A percentile compares a stretch with the other conserved stretches of the same genome.
Conservation (phyloP, 106 monocot species). For the Ottelia alismoides region DNA sequence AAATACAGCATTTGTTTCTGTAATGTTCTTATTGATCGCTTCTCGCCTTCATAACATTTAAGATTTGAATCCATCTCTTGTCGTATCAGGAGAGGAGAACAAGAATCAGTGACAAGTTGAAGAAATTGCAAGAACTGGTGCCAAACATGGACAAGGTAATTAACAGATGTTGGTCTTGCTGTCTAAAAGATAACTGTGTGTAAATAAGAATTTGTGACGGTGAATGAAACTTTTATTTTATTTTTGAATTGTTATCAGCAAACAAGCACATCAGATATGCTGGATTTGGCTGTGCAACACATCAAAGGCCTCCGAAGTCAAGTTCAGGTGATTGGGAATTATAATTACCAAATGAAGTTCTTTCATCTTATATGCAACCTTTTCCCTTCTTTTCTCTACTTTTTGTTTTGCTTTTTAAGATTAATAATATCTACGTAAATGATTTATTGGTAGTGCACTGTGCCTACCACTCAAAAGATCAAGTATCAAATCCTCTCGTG, state of each 20-base stretch:
- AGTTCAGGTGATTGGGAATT: neutral
- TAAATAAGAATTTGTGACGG: too few species aligned
- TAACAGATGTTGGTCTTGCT: too few species aligned
- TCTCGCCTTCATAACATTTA: neutral
- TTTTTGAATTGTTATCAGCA: neutral
- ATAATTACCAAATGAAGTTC: too few species aligned
- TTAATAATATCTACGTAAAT: too few species aligned
- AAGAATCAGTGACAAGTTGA: constrained; percentile 20
- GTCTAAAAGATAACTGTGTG: too few species aligned
- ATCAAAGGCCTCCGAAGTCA: neutral
- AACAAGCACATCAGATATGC: neutral
- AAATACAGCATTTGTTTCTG: neutral
- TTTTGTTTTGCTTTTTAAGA: too few species aligned
- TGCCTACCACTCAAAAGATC: too few species aligned
- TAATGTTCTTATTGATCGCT: neutral
- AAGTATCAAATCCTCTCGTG: too few species aligned
- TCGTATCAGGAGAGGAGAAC: constrained; percentile 23
- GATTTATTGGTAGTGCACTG: too few species aligned
- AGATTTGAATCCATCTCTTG: neutral
- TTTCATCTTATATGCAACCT: too few species aligned
- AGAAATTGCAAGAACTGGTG: constrained; percentile 23
- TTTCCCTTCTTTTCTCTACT: too few species aligned
- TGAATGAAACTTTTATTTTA: neutral
- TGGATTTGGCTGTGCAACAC: neutral
- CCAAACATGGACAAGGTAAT: constrained; percentile 28